Conservation (phyloP, 495 filamentous ascomycete species). For the Tuber aestivum region DNA sequence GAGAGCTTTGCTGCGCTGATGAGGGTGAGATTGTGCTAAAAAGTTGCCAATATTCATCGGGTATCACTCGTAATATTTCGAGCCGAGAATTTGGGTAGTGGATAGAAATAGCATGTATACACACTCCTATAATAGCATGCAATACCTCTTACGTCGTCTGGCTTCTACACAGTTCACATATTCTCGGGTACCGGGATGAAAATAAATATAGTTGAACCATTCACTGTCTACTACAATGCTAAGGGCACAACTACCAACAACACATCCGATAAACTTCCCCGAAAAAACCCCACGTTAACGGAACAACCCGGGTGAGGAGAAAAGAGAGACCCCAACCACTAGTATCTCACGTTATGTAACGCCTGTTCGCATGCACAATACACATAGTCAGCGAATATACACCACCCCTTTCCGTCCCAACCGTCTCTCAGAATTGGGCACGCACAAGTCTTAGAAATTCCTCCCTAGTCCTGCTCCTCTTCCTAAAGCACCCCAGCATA, state of each 20-base stretch:
- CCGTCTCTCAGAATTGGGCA: not conserved
- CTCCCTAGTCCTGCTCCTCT: slow-evolving; percentile 86
- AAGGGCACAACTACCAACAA: not conserved
- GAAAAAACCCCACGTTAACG: not conserved
- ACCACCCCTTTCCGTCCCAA: not conserved
- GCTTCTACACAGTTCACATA: not conserved
- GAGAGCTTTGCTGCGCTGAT: not conserved
- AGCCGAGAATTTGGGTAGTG: not conserved
- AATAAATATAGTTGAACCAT: not conserved
- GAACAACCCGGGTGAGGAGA: not conserved
- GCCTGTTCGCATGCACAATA: not conserved
- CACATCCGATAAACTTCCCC: not conserved
- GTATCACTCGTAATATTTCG: not conserved
- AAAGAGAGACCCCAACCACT: not conserved
- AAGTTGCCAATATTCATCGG: not conserved
- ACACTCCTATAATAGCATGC: not conserved
- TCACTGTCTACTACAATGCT: not conserved
- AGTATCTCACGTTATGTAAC: not conserved
- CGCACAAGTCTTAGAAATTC: slow-evolving; percentile 58
- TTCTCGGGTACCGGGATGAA: not conserved
- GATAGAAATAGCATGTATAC: not conserved
- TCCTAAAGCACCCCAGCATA: slow-evolving; percentile 87
- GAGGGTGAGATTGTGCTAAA: not conserved
- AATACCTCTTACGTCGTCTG: not conserved
- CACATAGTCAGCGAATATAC: not conserved